Conservation (phyloP, 2,329 filamentous ascomycete species). For the Eurotiales sp. region DNA sequence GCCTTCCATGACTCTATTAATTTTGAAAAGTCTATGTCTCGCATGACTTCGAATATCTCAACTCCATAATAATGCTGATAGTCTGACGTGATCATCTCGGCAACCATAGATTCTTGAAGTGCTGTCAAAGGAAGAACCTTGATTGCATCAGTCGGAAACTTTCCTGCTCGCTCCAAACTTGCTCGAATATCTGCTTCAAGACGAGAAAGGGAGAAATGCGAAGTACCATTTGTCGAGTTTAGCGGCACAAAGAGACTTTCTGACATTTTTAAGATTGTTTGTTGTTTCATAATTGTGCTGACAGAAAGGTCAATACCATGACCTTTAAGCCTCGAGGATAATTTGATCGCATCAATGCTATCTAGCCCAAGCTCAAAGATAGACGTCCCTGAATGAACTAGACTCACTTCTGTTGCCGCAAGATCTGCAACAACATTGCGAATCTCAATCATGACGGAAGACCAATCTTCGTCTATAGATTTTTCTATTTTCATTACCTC, state of each 20-base stretch:
- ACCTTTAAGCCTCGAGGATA: slow-evolving; percentile 68
- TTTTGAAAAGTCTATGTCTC: slow-evolving; percentile 51
- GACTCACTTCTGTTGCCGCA: slow-evolving; percentile 49
- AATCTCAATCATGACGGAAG: slow-evolving; percentile 49
- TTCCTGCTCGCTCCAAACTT: slow-evolving; percentile 34
- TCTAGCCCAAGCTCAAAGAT: slow-evolving; percentile 83
- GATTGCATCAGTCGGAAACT: slow-evolving; percentile 47
- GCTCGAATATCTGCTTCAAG: slow-evolving; percentile 32
- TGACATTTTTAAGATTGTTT: slow-evolving; percentile 63
- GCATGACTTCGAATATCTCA: slow-evolving; percentile 63
- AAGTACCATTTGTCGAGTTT: slow-evolving; percentile 22
- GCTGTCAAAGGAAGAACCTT: slow-evolving; percentile 70
- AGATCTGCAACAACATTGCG: slow-evolving; percentile 62
- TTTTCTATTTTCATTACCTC: neutral
- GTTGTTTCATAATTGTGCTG: slow-evolving; percentile 71
- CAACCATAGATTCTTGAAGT: slow-evolving; percentile 81
- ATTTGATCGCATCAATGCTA: slow-evolving; percentile 85
- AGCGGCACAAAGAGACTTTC: slow-evolving; percentile 19
- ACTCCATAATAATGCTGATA: slow-evolving; percentile 82
- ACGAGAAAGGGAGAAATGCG: slow-evolving; percentile 16
- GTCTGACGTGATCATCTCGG: slow-evolving; percentile 72
- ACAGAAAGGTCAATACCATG: slow-evolving; percentile 60
- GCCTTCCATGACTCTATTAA: slow-evolving; percentile 60
- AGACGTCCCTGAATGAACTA: slow-evolving; percentile 57
- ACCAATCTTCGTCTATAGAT: slow-evolving; percentile 54